A percentile compares a stretch with the other conserved stretches of the same genome.
Conservation (phyloP, 345 rosid genomes). For the Leavenworthia alabamica region DNA sequence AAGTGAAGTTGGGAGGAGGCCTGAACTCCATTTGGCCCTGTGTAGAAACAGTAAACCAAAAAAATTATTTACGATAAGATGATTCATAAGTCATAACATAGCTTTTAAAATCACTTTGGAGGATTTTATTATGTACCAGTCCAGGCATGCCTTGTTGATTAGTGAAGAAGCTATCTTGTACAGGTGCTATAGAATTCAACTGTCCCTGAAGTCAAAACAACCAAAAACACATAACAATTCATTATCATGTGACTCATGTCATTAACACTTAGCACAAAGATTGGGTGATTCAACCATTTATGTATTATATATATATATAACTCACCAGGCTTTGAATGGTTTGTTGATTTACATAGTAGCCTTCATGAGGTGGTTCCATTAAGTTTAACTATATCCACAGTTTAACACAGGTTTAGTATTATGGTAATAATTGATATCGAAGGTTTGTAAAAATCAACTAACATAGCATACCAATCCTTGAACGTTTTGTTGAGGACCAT, state of each 20-base stretch:
- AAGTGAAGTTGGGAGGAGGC: conserved; percentile 45
- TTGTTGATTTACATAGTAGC: conserved; percentile 50
- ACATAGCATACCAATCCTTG: conserved; percentile 48
- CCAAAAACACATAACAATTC: background rate
- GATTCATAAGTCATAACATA: background rate
- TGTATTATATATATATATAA: background rate
- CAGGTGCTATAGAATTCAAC: conserved; percentile 37
- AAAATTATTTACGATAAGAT: background rate
- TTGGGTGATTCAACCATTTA: background rate
- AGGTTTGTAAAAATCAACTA: background rate
- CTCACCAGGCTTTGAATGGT: conserved; percentile 49
- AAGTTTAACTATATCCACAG: conserved; percentile 47
- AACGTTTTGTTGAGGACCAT: conserved; percentile 43
- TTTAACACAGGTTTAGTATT: conserved; percentile 6
- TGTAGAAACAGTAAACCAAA: background rate
- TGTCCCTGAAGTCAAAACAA: conserved; percentile 40
- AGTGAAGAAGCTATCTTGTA: conserved; percentile 43
- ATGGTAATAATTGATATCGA: background rate
- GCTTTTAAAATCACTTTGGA: background rate
- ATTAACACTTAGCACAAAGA: background rate
- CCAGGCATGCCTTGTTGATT: conserved; percentile 50
- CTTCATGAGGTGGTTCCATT: conserved; percentile 70
- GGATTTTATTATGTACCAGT: conserved; percentile 35
- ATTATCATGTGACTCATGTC: background rate
- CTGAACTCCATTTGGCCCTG: conserved; percentile 59